phyloP scores from a whole-genome alignment of 768 basidiomycete genomes.

The Boletus sp. region DNA sequence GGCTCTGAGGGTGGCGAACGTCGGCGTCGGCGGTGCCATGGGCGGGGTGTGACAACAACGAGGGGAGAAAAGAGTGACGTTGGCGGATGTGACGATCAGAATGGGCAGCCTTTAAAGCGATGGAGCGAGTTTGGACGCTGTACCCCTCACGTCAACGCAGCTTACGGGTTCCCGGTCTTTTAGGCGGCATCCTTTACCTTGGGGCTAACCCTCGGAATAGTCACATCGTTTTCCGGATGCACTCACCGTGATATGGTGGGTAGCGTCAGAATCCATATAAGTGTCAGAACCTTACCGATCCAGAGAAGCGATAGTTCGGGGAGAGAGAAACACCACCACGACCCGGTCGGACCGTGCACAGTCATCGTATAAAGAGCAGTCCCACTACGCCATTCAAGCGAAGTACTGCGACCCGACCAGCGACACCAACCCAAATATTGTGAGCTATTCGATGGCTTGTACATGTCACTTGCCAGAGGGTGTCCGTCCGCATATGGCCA shows the following conservation, averaged over 20 bases:
- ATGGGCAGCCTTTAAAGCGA: constrained; percentile 17
- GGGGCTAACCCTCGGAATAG: constrained; percentile 11
- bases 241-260: constrained; percentile 2
- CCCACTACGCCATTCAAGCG: neutral
- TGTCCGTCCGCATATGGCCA: constrained; percentile 2
- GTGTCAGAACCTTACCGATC: constrained; percentile 17
- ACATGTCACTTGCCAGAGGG: neutral
- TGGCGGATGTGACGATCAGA: constrained; percentile 2
- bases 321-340: constrained; percentile 11
- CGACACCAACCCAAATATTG: neutral
- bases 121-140: neutral
- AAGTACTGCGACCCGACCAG: neutral
- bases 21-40: constrained; percentile 41
- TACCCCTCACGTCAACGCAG: constrained; percentile 8
- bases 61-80: constrained; percentile 3
- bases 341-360: neutral
- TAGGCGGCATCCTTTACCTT: neutral
- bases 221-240: constrained; percentile 12
- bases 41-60: constrained; percentile 7
- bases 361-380: neutral
- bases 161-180: neutral
- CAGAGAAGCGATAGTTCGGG: constrained; percentile 2
- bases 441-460: neutral
- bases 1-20: constrained; percentile 60
- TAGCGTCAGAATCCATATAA: constrained; percentile 8